Evolutionary conservation across 345 rosid species (phyloP), one percentile per base, ranked within the genome.

Genomic region (Angophora floribunda): DNA sequence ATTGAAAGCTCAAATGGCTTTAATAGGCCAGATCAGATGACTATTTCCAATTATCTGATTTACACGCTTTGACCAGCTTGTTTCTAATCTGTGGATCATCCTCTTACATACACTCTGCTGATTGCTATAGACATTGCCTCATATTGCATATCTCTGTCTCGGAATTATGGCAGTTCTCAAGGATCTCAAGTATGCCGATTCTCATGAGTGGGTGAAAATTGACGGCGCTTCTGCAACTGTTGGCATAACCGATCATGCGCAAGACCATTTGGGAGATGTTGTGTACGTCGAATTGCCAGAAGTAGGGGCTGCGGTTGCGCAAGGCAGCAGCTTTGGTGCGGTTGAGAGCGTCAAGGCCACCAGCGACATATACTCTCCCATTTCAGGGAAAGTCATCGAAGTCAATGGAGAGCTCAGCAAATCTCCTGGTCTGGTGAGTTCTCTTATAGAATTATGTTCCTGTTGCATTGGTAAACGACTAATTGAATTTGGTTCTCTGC

Each of bases 321-420:
- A 96, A 36, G 99, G 97, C n/a, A 90, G 87, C 87, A 87, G 97
- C 87, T 98, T 98, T 89, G 99, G 99, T 26, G 99, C 99, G 1
- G 98, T 98, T 55, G 99, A 98, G 90, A 97, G 99, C 88, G 99
- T 98, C 85, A 98, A 98, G 94, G 99, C 99, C 59, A 95, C 98
- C 2, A 98, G 99, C 86, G 99, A 97, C 92, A 86, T 97, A 85
- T 91, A 93, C 88, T 96, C 98, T 67, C 99, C 99, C 50, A 93
- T 98, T 89, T 98, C 98, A 3, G 99, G 99, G 52, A 94, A 89
- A 41, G 98, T 98, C 36, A 89, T 95, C 84, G 96, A 93, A 90
- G 95, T 96, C 87, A 98, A 98, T 70, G 93, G 92, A 89, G 93
- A 90, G 78, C 95, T 98, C 36, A 92, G n/a, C 11, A 65, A 28